Base-by-base conservation (phyloP, 192 early-diverging fungal genomes). In the Chytriomyces sp. region DNA sequence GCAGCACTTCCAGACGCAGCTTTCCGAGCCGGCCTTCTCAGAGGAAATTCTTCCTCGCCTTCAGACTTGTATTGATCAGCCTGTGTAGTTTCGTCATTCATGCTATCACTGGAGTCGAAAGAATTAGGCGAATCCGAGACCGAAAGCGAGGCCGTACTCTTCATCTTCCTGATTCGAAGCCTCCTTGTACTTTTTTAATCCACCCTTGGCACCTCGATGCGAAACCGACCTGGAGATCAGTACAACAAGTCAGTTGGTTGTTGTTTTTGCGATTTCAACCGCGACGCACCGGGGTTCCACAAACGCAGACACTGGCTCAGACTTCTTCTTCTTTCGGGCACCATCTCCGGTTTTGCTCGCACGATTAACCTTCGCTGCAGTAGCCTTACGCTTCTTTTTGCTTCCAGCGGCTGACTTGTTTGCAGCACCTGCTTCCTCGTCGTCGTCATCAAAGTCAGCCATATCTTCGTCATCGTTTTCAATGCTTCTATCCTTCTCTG, bases 381-480 rank as follows among this genome's bases (percentile, higher is more conserved):
- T n/a, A 30, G 40, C 31, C 2, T 28, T 62, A 10, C 39, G 28
- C 22, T 25, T 68, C 19, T 36, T 10, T 55, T 55, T 64, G 32
- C 32, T 40, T 59, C 65, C 52, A 12, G 38, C 61, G 34, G 39
- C 73, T 17, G 54, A n/a, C 73, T 67, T 69, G 19, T 25, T 3
- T 19, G 44, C 59, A 22, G 10, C n/a, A 17, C 17, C 44, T 63
- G 4, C 26, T 3, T 34, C 39, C 4, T 41, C 64, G 63, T 57
- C 69, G 5, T 72, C 70, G 30, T 64, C 69, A 6, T 40, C 69
- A n/a, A 52, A 63, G 14, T 52, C 53, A 12, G 36, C 39, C 39
- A 25, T 37, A 30, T 73, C 60, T 39, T 73, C 70, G 44, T 56
- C 58, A 19, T 53, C 61, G 19, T 71, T 37, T 28, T 64, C 77